phyloP scores from a whole-genome alignment of 2,329 filamentous ascomycete genomes.

The Hymenoscyphus occultus region DNA sequence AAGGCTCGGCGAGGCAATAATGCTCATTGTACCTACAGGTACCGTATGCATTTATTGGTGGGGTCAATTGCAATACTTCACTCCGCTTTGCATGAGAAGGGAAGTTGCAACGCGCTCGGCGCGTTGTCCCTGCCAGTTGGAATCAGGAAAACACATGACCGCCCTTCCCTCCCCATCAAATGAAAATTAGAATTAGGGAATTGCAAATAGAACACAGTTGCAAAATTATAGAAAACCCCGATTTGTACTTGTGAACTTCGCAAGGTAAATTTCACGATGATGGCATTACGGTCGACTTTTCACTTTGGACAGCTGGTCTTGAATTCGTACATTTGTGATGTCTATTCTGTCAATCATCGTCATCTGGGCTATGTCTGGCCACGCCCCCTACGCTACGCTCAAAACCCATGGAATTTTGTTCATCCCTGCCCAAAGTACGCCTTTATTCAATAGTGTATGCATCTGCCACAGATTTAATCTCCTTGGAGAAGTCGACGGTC shows the following conservation, averaged over 20 bases:
- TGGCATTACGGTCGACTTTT: no score
- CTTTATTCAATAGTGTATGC: slow-evolving; percentile 71
- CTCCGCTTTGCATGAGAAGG: background rate
- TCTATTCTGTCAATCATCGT: slow-evolving; percentile 20
- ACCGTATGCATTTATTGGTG: no score
- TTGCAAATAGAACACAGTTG: no score
- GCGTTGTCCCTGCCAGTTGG: slow-evolving; percentile 3
- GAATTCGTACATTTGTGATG: slow-evolving; percentile 11
- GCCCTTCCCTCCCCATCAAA: no score
- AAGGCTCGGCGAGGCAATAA: background rate
- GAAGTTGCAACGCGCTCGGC: slow-evolving; percentile 3
- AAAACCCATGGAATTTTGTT: slow-evolving; percentile 25
- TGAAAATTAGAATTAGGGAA: no score
- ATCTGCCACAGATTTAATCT: slow-evolving; percentile 73
- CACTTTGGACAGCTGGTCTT: background rate
- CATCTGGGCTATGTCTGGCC: slow-evolving; percentile 17
- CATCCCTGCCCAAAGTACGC: slow-evolving; percentile 18
- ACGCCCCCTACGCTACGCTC: slow-evolving; percentile 28
- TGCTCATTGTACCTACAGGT: background rate
- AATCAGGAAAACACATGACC: slow-evolving; percentile 14
- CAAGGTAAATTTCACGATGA: no score
- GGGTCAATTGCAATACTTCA: background rate
- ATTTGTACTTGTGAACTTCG: no score
- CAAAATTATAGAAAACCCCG: no score
- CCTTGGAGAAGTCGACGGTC: slow-evolving; percentile 78